Evolutionary conservation across 2,329 filamentous ascomycete genomes (phyloP), one percentile per base, ranked within the genome.

Genomic region (Colletotrichum cuscutae): DNA sequence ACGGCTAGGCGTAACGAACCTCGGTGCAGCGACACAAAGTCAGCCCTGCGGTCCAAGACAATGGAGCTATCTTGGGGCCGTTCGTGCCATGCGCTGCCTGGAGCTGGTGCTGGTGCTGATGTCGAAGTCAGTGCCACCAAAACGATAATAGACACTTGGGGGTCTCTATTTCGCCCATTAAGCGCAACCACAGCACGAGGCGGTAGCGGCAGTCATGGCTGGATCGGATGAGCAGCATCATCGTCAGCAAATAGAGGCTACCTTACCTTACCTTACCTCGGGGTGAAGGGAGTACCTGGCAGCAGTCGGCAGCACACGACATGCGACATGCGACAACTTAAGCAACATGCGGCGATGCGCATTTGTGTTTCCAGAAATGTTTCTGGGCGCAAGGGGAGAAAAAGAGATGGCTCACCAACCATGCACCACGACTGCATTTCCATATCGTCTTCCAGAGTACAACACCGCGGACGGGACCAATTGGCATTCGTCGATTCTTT

Each of bases 21-120:
- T 72, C 37, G 66, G 54, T 69, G 60, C 60, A 37, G 13, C 64
- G 60, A 56, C 60, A 67, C 66, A 72, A 54, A 70, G 60, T 70
- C 70, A 72, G 70, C 70, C 70, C 61, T 61, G 66, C 49, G 22
- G 60, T 60, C 56, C 66, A 72, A 72, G 70, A 65, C 70, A 72
- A 70, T 35, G 46, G 66, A 61, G 66, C 70, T 70, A 72, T 72
- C 66, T 72, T 72, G 60, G 70, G 42, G 42, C 19, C 42, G 65
- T 57, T n/a, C 19, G 32, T 30, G 68, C 58, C 52, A 60, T 61
- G 53, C 59, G 42, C 65, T 58, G 54, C 37, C 58, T 61, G 13
- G 28, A 35, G 28, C 52, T 22, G 56, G 60, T 32, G 35, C 58
- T 61, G 63, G 63, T 22, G 46, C 60, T 37, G 22, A 63, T 72